Percentiles rank a stretch among this genome's conserved stretches.
Evolutionary conservation across 78 protist species (phyloP).

Genomic region (Guillardia theta): DNA sequence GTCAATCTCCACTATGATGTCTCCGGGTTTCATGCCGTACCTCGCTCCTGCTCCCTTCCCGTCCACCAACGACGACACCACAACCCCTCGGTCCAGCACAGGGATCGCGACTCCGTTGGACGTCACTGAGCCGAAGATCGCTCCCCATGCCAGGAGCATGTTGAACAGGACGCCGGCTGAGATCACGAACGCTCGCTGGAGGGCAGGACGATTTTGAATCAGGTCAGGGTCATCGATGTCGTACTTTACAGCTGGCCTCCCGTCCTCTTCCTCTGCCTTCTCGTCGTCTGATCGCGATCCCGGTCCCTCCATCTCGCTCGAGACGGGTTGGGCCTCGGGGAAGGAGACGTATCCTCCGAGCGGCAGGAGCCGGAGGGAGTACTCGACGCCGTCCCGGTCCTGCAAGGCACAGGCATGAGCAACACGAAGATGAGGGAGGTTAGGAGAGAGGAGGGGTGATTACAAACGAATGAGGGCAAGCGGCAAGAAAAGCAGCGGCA

Average conservation of each 20-base stretch:
- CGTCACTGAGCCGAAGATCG: background rate
- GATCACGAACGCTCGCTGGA: conserved; percentile 6
- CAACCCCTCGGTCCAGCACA: background rate
- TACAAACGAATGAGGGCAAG: too few species aligned
- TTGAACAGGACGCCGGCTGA: background rate
- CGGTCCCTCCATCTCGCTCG: background rate
- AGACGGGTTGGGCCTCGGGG: background rate
- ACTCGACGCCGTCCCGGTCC: background rate
- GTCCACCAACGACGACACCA: background rate
- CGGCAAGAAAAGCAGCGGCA: too few species aligned
- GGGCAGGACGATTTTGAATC: background rate
- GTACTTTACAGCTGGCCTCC: background rate
- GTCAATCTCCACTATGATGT: background rate
- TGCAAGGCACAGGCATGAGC: too few species aligned
- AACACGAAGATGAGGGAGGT: too few species aligned
- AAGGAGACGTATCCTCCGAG: background rate
- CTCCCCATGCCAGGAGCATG: background rate
- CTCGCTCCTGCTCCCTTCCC: background rate
- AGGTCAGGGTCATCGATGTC: background rate
- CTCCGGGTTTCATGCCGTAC: background rate
- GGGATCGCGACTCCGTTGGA: background rate
- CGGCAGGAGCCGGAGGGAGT: background rate
- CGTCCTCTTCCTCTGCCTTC: background rate
- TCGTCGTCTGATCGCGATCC: background rate
- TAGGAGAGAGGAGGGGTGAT: too few species aligned